Base-by-base conservation (phyloP, 176 grass and related monocot species). In the Aegilops umbellulata region DNA sequence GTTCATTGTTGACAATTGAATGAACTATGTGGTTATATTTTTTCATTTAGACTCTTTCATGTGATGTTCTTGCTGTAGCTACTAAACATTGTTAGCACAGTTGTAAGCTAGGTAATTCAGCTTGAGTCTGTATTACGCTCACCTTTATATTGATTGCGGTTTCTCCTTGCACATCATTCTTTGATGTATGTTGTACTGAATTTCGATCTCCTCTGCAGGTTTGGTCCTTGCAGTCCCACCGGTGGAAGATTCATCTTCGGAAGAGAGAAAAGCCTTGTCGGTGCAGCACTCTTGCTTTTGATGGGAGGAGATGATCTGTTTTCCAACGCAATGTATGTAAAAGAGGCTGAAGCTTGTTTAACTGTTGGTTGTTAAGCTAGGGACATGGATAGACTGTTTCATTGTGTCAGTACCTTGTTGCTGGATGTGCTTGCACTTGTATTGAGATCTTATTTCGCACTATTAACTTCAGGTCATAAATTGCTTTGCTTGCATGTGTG, bases 321-420 rank as follows among this genome's bases (percentile, higher is more conserved):
- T 25, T 36, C 61, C 32, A 23, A 75, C 76, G 31, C 30, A 65
- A 67, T 76, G 88, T 90, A 86, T 79, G 55, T 86, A 79, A 41
- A 58, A 78, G 72, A 55, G 39, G 64, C 72, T 9, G 16, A 74
- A 62, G 10, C 39, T 61, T 82, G 6, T 86, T 86, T 81, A 63
- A 65, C 79, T 65, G n/a, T 82, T 80, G 64, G 36, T 31, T 32
- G 57, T 83, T 74, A 39, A 76, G 60, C 87, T 88, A 81, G 61
- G 63, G 81, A 88, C 53, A 81, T 85, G 76, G 39, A 71, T 88
- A 65, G 23, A 38, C 42, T 73, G 6, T 76, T 61, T 69, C n/a
- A 25, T 81, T 46, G 24, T 80, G 24, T 80, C 12, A 11, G 42
- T 3, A 39, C 17, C 39, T 77, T 65, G 55, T 60, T 27, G 13